phyloP scores from a whole-genome alignment of 169 alveolate genomes.

The Eimeria falciformis region DNA sequence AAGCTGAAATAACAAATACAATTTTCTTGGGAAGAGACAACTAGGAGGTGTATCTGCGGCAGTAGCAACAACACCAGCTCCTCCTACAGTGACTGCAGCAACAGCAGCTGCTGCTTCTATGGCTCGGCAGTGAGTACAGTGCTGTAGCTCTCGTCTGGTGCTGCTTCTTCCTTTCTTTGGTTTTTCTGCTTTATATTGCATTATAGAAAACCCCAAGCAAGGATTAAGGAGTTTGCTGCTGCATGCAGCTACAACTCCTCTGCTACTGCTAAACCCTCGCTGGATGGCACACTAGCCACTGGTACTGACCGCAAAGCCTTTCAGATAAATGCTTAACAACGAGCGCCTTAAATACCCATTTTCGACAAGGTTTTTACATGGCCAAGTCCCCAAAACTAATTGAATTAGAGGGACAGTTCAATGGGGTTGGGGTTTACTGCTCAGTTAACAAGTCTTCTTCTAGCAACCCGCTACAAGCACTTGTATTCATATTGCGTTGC shows the following conservation, averaged over 20 bases:
- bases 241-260: not conserved
- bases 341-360: no score
- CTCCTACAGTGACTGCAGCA: conserved; percentile 14
- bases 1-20: not conserved
- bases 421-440: no score
- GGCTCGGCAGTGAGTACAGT: conserved; percentile 1
- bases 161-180: not conserved
- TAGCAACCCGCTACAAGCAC: no score
- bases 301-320: not conserved
- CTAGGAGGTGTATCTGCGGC: not conserved
- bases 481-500: no score
- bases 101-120: conserved; percentile 17
- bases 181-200: not conserved
- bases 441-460: no score
- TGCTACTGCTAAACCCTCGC: not conserved
- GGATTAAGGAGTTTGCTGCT: not conserved
- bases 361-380: no score
- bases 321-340: no score
- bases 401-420: no score
- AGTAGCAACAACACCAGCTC: not conserved
- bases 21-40: not conserved
- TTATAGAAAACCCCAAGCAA: not conserved
- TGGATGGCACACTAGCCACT: conserved; percentile 10
- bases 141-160: not conserved
- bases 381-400: no score